Base-by-base conservation (phyloP, 441 rosid species). In the Corymbia calophylla region DNA sequence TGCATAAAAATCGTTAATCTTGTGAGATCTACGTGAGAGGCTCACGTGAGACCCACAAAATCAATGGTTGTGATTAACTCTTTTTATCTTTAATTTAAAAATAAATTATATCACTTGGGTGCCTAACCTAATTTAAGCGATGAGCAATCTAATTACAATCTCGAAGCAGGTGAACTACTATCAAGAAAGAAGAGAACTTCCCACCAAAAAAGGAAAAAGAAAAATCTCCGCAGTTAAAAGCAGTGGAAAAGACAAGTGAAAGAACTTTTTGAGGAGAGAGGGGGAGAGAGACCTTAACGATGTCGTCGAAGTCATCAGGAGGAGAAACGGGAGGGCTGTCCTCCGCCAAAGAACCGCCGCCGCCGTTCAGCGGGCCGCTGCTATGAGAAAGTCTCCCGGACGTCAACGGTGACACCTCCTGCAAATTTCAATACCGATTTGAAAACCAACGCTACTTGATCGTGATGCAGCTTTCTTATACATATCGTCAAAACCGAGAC, bases 381-480 rank as follows among this genome's bases (percentile, higher is more conserved):
- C 99, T 97, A 91, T 98, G 99, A 86, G 99, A 98, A 47, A 96
- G 95, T 92, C 99, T 95, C 68, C 99, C 99, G 25, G 99, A 98
- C 47, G 98, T 95, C 89, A 98, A 92, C 23, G 98, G 98, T 27
- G 99, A 97, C 82, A 96, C 98, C 80, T 97, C 99, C 99, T 97
- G 91, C 93, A 92, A 49, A 70, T 87, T 49, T 32, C 55, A n/a
- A 44, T 77, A 77, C 84, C 84, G 51, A 77, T n/a, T 39, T 77
- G 17, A 73, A 39, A 77, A 77, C 29, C 84, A 44, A 14, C 23
- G 84, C 51, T 21, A 77, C 47, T 44, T 77, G 51, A 77, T 47
- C 84, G 4, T 44, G 84, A 27, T 44, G 84, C 51, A 77, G 51
- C 51, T 44, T 13, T 77, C 51, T 44, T 77, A 44, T 23, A 31